phyloP scores from a whole-genome alignment of 2,329 filamentous ascomycete species.

The Aureobasidium sp. region DNA sequence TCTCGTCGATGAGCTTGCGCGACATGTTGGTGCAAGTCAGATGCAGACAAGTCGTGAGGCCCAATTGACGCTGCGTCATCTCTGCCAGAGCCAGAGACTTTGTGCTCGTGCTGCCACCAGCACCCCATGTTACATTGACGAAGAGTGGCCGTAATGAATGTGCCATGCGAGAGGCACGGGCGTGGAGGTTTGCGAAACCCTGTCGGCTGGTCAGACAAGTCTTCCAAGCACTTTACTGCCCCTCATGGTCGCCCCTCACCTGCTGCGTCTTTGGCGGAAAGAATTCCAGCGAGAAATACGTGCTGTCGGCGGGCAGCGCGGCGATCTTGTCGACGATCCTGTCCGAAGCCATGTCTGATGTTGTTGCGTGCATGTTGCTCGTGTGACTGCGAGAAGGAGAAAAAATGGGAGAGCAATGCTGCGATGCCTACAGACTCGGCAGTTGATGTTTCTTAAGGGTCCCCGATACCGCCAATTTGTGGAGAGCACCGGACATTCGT shows the following conservation, averaged over 20 bases:
- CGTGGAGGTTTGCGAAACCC: conserved; percentile 88
- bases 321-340: conserved; percentile 95
- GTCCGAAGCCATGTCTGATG: conserved; percentile 41
- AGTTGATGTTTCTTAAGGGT: conserved; percentile 10
- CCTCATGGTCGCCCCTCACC: conserved; percentile 39
- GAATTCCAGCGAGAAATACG: conserved; percentile 97
- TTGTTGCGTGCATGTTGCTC: conserved; percentile 9
- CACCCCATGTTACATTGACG: conserved; percentile 96
- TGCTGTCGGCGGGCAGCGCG: conserved; percentile 70
- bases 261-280: conserved; percentile 97
- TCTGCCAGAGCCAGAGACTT: conserved; percentile 94
- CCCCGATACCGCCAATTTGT: conserved; percentile 11
- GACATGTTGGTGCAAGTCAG: conserved; percentile 99
- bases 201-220: conserved; percentile 25
- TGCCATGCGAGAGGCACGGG: conserved; percentile 91
- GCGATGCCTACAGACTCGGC: neutral
- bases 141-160: conserved; percentile 85
- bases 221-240: neutral
- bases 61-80: conserved; percentile 85
- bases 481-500: conserved; percentile 3
- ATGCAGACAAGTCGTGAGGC: conserved; percentile 90
- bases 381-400: neutral
- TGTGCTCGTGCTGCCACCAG: conserved; percentile 81
- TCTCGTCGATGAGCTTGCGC: conserved; percentile 73
- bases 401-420: neutral